Conservation (phyloP, 306 rosid genomes). For the Vachellia pachyceras region DNA sequence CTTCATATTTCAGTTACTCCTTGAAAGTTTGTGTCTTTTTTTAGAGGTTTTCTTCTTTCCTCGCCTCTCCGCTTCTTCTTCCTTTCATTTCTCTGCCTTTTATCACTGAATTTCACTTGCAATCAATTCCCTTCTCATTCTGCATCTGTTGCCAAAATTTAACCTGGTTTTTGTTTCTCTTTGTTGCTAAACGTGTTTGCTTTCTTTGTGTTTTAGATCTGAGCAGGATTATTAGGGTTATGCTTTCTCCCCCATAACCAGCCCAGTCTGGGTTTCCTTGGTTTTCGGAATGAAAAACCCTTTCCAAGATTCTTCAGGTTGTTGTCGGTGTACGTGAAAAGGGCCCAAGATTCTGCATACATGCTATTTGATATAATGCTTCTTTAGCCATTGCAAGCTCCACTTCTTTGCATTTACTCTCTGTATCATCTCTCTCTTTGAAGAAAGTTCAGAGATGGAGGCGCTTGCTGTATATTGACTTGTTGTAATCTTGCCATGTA, state of each 20-base stretch:
- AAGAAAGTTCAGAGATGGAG: too few relatives aligned
- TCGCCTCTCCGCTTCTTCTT: background rate
- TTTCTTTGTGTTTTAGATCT: constrained; percentile 52
- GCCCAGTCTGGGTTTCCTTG: constrained; percentile 45
- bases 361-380: constrained; percentile 46
- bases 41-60: constrained; percentile 12
- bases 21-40: constrained; percentile 10
- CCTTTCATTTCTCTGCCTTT: background rate
- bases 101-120: background rate
- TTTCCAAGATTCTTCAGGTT: constrained; percentile 53
- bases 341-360: constrained; percentile 52
- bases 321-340: constrained; percentile 49
- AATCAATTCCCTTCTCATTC: constrained; percentile 7
- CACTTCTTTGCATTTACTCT: constrained; percentile 54
- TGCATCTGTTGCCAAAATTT: constrained; percentile 28
- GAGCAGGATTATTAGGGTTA: constrained; percentile 48
- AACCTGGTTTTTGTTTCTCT: constrained; percentile 35
- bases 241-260: constrained; percentile 44
- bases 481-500: constrained; percentile 36
- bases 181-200: background rate
- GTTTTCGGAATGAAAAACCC: constrained; percentile 45
- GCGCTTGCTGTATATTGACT: background rate
- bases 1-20: background rate
- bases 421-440: constrained; percentile 53
- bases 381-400: constrained; percentile 42